These are phyloP conservation scores for Beauveria caledonica DNA, from an alignment of 2,329 filamentous ascomycete species.

Conservation along the genomic window DNA sequence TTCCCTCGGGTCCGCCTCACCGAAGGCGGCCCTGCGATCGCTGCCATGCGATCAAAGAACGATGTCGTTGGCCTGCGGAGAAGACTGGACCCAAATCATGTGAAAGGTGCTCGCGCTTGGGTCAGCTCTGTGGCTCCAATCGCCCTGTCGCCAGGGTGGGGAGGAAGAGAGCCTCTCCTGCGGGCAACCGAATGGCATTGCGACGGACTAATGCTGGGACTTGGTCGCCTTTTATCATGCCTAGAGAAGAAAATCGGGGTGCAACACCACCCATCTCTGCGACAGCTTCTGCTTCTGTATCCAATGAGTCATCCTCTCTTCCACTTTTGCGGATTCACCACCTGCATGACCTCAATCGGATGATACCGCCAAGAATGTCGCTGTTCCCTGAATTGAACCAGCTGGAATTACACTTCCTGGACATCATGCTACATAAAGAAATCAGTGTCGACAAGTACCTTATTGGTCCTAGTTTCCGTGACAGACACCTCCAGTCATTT, in stretches of 20 bases:
- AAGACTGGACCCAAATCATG: neutral
- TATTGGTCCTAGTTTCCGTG: constrained; percentile 11
- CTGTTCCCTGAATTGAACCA: constrained; percentile 9
- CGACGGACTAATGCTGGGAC: neutral
- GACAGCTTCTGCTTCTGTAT: neutral
- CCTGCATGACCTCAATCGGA: neutral
- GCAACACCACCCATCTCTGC: neutral
- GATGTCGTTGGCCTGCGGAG: neutral
- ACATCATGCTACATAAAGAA: constrained; percentile 10
- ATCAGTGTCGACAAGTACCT: constrained; percentile 12
- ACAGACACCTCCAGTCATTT: constrained; percentile 10
- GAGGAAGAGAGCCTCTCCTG: neutral
- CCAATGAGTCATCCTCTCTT: neutral
- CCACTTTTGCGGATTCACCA: neutral
- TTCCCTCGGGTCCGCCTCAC: neutral
- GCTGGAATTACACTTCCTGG: constrained; percentile 10
- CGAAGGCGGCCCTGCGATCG: constrained; percentile 6
- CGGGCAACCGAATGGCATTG: neutral
- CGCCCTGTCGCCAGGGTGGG: neutral
- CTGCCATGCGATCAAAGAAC: constrained; percentile 11
- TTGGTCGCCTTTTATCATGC: too few relatives aligned
- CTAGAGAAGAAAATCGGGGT: neutral
- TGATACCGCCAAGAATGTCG: neutral
- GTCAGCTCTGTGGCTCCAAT: neutral
- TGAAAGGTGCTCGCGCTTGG: constrained; percentile 8